Evolutionary conservation across 2,329 filamentous ascomycete species (phyloP), one percentile per base, ranked within the genome.

Genomic region (Claviceps maximensis): DNA sequence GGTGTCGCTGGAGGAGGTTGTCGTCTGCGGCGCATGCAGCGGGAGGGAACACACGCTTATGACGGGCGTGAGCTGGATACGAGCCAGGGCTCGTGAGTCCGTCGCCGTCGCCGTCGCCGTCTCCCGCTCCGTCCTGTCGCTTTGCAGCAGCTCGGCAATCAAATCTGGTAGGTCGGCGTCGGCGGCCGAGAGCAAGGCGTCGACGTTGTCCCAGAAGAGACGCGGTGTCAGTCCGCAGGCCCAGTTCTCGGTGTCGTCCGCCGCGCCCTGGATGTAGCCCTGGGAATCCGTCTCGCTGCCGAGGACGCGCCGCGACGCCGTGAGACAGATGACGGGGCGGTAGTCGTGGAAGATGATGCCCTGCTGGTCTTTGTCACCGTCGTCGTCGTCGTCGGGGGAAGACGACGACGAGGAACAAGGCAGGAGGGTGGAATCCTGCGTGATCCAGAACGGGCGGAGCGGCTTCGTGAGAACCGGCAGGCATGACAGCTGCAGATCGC

Each of bases 221-320:
- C 72, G 65, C 0, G 91, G 81, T 0, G 87, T 93, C 17, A 97
- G 76, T 0, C 88, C 89, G 51, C 79, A 72, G 1, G 89, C 85
- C 93, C 93, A 98, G 59, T 87, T 88, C 72, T 98, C 93, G 13
- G 86, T 88, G 65, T 98, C 93, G 67, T 98, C 93, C 2, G 86
- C 93, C 0, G 91, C 91, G 50, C 93, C 93, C 69, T 97, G 93
- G 55, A 98, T 85, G 63, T 98, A 98, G 4, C 68, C 65, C 0
- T 78, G 80, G 23, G 83, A 85, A 2, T 73, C 74, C 31, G 64
- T 62, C 64, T 91, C 87, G 3, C 79, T 81, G 13, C 82, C 85
- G 1, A 71, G 70, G 1, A 89, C 82, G 17, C 85, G 77, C 33
- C 83, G 78, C 1, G 89, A 95, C 13, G 89, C 86, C 1, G 89